Evolutionary conservation across 2,329 filamentous ascomycete species (phyloP), one percentile per base, ranked within the genome.

Genomic region (Hypoxylon sp.): DNA sequence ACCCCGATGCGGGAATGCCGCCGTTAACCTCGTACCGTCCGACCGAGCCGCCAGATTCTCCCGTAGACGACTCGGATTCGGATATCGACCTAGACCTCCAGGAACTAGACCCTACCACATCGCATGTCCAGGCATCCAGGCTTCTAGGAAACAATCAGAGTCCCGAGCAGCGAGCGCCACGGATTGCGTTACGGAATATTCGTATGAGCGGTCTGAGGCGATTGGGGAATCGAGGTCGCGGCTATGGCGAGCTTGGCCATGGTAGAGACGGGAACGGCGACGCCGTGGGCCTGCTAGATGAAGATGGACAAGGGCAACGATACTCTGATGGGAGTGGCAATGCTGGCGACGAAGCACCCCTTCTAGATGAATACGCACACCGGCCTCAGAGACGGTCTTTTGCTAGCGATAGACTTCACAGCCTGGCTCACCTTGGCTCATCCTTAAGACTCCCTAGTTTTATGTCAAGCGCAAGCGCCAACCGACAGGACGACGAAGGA

Each of bases 61-160:
- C 80, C 54, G 72, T 76, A 64, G 77, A 85, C 72, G 88, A 91
- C 68, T 89, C 86, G 68, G 89, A 92, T 69, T 90, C 87, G 56
- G 88, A 93, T 69, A 82, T 87, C 62, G 87, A 90, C 57, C 78
- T 94, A 65, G 88, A 92, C 64, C 80, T 91, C 62, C 81, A 90
- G 66, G 90, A 93, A 76, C 84, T 94, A 61, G 89, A 92, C 67
- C 88, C 89, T 46, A 69, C 68, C 13, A 66, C 66, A 23, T 63
- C 67, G 51, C 67, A 59, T 64, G 68, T 62, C 65, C 70, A 61
- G 55, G 67, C 51, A 63, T 62, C 66, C 38, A 63, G 64, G 21
- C 64, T 69, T 15, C 55, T 68, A 44, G 81, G 86, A 63, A 78
- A 83, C 57, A 77, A 83, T 62, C 78, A 81, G 49, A 60, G 63